Evolutionary conservation across 441 rosid genomes (phyloP).

Genomic region (Jatropha podagrica): DNA sequence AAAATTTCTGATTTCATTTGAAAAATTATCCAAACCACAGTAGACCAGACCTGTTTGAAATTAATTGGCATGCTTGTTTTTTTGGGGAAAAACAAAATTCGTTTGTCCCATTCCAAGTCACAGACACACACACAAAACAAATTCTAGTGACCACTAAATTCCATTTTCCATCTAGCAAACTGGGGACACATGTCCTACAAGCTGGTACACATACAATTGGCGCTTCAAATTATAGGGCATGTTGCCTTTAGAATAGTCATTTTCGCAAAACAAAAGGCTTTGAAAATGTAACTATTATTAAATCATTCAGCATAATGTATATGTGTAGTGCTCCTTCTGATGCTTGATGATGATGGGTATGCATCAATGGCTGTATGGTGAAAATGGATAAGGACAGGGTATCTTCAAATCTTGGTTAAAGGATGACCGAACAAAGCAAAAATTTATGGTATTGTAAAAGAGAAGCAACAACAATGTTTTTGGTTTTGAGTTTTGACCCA

Average conservation of each 20-base stretch:
- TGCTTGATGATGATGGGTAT: background rate
- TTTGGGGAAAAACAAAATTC: background rate
- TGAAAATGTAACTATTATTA: background rate
- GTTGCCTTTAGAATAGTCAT: slow-evolving; percentile 2
- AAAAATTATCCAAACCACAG: too few relatives aligned
- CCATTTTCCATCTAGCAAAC: slow-evolving; percentile 13
- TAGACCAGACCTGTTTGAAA: background rate
- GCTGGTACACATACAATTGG: background rate
- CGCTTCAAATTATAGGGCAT: background rate
- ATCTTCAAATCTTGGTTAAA: background rate
- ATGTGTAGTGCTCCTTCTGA: background rate
- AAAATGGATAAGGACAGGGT: background rate
- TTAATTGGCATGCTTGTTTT: background rate
- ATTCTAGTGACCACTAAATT: slow-evolving; percentile 12
- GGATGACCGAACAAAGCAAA: background rate
- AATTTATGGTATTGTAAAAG: background rate
- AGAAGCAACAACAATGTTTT: background rate
- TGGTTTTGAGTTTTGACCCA: background rate
- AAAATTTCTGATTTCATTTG: too few relatives aligned
- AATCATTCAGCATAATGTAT: too few relatives aligned
- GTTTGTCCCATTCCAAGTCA: background rate
- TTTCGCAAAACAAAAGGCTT: slow-evolving; percentile 7
- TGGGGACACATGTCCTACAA: background rate
- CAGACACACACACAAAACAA: background rate
- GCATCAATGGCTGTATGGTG: background rate